Conservation (phyloP, 352 stramenopile species). For the Pythium myriotylum region DNA sequence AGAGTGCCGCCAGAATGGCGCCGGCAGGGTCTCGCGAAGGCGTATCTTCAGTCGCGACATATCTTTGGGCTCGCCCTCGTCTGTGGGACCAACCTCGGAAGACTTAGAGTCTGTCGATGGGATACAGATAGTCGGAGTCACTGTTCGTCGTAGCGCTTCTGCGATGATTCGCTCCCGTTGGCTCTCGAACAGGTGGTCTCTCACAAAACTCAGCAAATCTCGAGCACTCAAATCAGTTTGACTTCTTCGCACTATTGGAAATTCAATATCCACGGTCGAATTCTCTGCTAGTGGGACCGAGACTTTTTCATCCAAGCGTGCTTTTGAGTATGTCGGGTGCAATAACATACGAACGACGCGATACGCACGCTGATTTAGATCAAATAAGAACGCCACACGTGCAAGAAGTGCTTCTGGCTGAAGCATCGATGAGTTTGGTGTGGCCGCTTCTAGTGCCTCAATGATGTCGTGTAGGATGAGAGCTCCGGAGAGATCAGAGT, state of each 20-base stretch:
- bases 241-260: too few species aligned
- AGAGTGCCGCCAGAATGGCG: slow-evolving; percentile 5
- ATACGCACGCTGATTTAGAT: slow-evolving; percentile 50
- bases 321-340: too few species aligned
- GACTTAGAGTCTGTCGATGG: slow-evolving; percentile 8
- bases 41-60: slow-evolving; percentile 3
- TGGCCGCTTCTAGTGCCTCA: not conserved
- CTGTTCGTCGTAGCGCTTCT: slow-evolving; percentile 11
- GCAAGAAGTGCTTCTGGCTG: slow-evolving; percentile 19
- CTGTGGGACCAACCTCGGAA: not conserved
- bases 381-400: slow-evolving; percentile 41
- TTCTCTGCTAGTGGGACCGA: not conserved
- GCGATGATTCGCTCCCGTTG: slow-evolving; percentile 25
- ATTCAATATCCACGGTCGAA: too few species aligned
- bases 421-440: not conserved
- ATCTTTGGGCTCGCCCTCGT: slow-evolving; percentile 8
- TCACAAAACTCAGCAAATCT: not conserved
- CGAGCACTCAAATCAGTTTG: too few species aligned
- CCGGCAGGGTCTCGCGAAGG: not conserved
- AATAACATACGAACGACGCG: slow-evolving; percentile 42
- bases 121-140: slow-evolving; percentile 1
- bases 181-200: slow-evolving; percentile 1
- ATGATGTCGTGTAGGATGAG: slow-evolving; percentile 25
- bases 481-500: slow-evolving; percentile 16
- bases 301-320: slow-evolving; percentile 11